Evolutionary conservation across 2,329 filamentous ascomycete species (phyloP).

Genomic region (Zymoseptoria tritici): DNA sequence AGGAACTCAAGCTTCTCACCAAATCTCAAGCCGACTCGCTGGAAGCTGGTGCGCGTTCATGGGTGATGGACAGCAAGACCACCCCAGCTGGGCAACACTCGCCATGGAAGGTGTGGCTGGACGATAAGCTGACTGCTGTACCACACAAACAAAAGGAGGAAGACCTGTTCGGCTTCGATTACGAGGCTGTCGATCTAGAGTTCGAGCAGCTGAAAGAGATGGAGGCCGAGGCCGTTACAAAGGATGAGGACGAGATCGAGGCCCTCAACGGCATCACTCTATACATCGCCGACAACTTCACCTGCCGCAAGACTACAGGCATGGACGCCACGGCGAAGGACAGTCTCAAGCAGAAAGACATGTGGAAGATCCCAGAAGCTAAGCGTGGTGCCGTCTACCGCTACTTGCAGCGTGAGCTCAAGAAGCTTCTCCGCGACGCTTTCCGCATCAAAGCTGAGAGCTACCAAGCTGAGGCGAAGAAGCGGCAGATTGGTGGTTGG

Average conservation of each 20-base stretch:
- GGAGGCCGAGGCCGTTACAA: constrained; percentile 50
- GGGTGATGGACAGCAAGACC: constrained; percentile 26
- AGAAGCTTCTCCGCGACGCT: constrained; percentile 39
- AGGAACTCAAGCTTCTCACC: constrained; percentile 51
- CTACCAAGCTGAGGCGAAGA: constrained; percentile 45
- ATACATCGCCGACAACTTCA: constrained; percentile 35
- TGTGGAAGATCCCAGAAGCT: constrained; percentile 52
- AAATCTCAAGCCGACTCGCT: constrained; percentile 58
- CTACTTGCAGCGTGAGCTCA: constrained; percentile 50
- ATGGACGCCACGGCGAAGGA: constrained; percentile 28
- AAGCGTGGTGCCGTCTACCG: constrained; percentile 61
- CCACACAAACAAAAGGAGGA: constrained; percentile 40
- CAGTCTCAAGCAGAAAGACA: constrained; percentile 40
- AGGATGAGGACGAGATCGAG: constrained; percentile 33
- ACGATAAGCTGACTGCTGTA: constrained; percentile 43
- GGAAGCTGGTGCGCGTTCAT: constrained; percentile 37
- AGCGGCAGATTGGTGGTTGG: constrained; percentile 52
- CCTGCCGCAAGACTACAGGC: constrained; percentile 21
- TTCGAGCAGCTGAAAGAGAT: constrained; percentile 54
- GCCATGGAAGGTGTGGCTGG: constrained; percentile 51
- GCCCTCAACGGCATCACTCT: constrained; percentile 29
- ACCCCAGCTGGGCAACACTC: constrained; percentile 18
- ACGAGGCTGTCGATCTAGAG: constrained; percentile 55
- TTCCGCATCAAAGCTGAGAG: constrained; percentile 46
- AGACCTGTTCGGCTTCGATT: constrained; percentile 44